These are phyloP conservation scores for Mycena crocata DNA, from an alignment of 768 basidiomycete genomes.

Conservation along the genomic window DNA sequence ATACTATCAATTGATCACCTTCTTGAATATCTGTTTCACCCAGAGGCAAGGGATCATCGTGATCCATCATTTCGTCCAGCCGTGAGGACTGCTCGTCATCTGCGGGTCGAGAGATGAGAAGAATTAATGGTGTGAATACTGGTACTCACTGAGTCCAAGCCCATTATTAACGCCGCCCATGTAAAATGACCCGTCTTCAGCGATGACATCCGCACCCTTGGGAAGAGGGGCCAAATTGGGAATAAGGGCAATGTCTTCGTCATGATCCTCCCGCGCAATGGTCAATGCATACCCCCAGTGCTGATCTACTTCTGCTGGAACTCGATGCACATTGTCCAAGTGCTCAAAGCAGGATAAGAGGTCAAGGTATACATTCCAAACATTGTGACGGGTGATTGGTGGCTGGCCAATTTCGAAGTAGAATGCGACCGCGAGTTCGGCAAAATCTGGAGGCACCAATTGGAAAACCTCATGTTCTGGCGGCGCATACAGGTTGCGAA, in stretches of 20 bases:
- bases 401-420: constrained; percentile 32
- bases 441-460: constrained; percentile 34
- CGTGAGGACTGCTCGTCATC: background rate
- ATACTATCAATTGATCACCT: background rate
- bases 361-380: constrained; percentile 26
- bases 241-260: background rate
- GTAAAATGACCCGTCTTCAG: background rate
- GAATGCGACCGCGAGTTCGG: constrained; percentile 10
- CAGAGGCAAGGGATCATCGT: background rate
- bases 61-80: background rate
- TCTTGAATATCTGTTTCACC: background rate
- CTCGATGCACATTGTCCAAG: background rate
- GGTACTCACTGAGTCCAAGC: background rate
- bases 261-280: background rate
- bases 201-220: background rate
- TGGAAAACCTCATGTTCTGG: constrained; percentile 34
- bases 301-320: background rate
- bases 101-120: background rate
- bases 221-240: background rate
- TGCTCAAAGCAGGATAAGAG: constrained; percentile 8
- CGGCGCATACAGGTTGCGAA: constrained; percentile 34
- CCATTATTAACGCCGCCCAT: background rate
- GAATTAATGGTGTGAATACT: background rate
- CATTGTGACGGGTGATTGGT: constrained; percentile 16
- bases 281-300: background rate